Base-by-base conservation (phyloP, 164 flowering plant species). In the Nymphaea colorata region DNA sequence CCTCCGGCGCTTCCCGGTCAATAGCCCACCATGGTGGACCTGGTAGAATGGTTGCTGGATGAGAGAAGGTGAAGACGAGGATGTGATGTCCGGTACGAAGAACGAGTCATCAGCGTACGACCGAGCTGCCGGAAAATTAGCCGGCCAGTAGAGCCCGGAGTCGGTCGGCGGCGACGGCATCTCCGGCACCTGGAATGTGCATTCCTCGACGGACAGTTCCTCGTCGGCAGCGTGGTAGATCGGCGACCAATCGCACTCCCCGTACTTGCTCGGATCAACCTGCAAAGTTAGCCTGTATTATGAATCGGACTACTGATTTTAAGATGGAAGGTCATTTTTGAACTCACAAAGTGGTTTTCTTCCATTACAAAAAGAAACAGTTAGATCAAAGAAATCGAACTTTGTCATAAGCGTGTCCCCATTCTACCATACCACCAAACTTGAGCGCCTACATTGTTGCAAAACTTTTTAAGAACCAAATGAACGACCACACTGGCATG, bases 111-210 rank as follows among this genome's bases (percentile, higher is more conserved):
- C 86, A 3, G 70, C 43, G 18, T 17, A 59, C 63, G 15, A 51
- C 64, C 59, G 64, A 59, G 55, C 55, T 47, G 55, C 66, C 4
- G 68, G 77, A 44, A 69, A 64, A 71, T 41, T 73, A 69, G 75
- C 83, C 6, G 96, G 88, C 93, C 93, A 85, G 72, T 80, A 66
- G 4, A 89, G 80, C 2, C 92, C 96, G 2, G 96, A 86, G 25
- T 86, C 88, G 15, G 96, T 85, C 4, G 93, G 89, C 4, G 90
- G 89, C 4, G 93, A 86, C 57, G 86, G 81, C 10, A 84, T 55
- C 73, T 87, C 84, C 3, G 91, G 93, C 25, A 84, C 88, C 73
- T 83, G 81, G 64, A 84, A 85, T 72, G 79, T 67, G 65, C 87
- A 80, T 51, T 83, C 85, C 43, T 85, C 86, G 16, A 70, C 71